A percentile compares a stretch with the other conserved stretches of the same genome.
These are phyloP conservation scores for Corylus americana DNA, from an alignment of 306 rosid species.

Conservation along the genomic window DNA sequence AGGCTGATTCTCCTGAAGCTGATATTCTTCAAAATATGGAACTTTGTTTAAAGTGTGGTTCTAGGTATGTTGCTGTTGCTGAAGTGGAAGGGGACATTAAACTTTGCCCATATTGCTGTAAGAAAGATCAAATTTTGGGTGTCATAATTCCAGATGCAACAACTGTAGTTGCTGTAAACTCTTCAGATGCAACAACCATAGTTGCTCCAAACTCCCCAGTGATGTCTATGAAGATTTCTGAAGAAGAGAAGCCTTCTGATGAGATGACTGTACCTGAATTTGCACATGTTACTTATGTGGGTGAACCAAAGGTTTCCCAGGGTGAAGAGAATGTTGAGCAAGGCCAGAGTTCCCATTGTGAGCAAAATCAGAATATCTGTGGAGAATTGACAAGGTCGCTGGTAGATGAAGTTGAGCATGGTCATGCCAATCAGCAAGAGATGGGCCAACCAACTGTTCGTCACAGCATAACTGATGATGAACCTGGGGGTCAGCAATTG, in stretches of 20 bases:
- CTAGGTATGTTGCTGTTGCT: slow-evolving; percentile 36
- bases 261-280: slow-evolving; percentile 36
- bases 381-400: slow-evolving; percentile 41
- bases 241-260: slow-evolving; percentile 41
- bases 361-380: slow-evolving; percentile 39
- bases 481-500: slow-evolving; percentile 45
- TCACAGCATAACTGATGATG: slow-evolving; percentile 27
- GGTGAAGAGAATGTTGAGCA: slow-evolving; percentile 42
- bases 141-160: slow-evolving; percentile 35
- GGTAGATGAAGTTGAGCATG: slow-evolving; percentile 38
- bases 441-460: slow-evolving; percentile 34
- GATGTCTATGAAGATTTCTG: slow-evolving; percentile 28
- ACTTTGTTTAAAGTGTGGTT: slow-evolving; percentile 62
- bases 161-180: too few relatives aligned
- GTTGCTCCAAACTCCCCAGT: slow-evolving; percentile 39
- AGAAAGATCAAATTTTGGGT: slow-evolving; percentile 41
- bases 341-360: slow-evolving; percentile 39
- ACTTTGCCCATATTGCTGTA: slow-evolving; percentile 64
- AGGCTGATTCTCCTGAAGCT: slow-evolving; percentile 42
- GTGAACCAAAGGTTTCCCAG: slow-evolving; percentile 37
- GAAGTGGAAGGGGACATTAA: slow-evolving; percentile 32
- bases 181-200: slow-evolving; percentile 35
- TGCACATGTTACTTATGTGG: slow-evolving; percentile 32
- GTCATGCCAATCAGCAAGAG: slow-evolving; percentile 37
- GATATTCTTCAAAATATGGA: slow-evolving; percentile 38